These are phyloP conservation scores for Pugionium cornutum DNA, from an alignment of 345 rosid species.

Conservation along the genomic window DNA sequence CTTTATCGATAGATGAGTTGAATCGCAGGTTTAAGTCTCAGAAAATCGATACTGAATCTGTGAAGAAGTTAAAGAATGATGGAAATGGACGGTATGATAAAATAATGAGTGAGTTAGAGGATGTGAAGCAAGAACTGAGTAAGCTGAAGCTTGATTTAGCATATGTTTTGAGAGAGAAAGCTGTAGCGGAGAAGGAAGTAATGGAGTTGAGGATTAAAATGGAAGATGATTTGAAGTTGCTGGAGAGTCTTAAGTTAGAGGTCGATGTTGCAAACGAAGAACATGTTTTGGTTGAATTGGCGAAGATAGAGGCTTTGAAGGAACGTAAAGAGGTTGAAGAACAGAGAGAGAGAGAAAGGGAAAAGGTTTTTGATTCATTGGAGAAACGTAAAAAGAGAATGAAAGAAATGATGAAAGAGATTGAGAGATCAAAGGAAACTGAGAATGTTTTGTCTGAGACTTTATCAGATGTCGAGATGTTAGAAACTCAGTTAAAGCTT, in stretches of 20 bases:
- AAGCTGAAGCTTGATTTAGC: slow-evolving; percentile 76
- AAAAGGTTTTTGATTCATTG: slow-evolving; percentile 41
- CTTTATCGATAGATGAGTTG: slow-evolving; percentile 49
- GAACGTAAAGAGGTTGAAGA: slow-evolving; percentile 59
- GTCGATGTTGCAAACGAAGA: slow-evolving; percentile 77
- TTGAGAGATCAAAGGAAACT: slow-evolving; percentile 50
- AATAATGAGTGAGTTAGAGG: slow-evolving; percentile 57
- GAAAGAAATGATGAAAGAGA: slow-evolving; percentile 45
- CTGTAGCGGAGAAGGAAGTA: slow-evolving; percentile 50
- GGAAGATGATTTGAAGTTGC: slow-evolving; percentile 39
- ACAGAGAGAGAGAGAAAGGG: slow-evolving; percentile 47
- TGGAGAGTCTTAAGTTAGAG: slow-evolving; percentile 57
- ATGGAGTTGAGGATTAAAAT: slow-evolving; percentile 38
- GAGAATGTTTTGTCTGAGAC: slow-evolving; percentile 62
- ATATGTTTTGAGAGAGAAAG: slow-evolving; percentile 58
- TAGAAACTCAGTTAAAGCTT: slow-evolving; percentile 58
- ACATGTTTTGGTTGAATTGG: slow-evolving; percentile 74
- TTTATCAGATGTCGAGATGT: slow-evolving; percentile 52
- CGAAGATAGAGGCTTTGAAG: slow-evolving; percentile 75
- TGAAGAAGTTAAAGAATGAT: slow-evolving; percentile 31
- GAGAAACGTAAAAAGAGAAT: slow-evolving; percentile 44
- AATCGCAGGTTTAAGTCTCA: slow-evolving; percentile 40
- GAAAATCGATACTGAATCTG: slow-evolving; percentile 35
- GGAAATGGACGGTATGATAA: slow-evolving; percentile 36
- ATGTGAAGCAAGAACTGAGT: slow-evolving; percentile 64